Base-by-base conservation (phyloP, 352 stramenopile genomes). In the Pythium folliculosum region DNA sequence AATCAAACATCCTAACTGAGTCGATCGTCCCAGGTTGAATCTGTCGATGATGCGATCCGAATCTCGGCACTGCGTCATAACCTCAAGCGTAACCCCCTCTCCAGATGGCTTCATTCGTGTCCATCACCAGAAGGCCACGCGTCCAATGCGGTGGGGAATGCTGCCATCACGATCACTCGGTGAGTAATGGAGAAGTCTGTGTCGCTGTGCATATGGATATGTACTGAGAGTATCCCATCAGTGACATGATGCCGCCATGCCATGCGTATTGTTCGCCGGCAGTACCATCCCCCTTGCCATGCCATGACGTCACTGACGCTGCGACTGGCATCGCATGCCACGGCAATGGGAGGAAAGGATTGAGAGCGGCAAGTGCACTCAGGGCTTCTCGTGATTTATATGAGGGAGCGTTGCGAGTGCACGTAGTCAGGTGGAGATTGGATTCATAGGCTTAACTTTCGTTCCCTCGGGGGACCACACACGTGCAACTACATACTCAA, bases 11-110 rank as follows among this genome's bases (percentile, higher is more conserved):
- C 5, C 22, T 17, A 12, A 50, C 22, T 1, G 8, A 38, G 52
- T 23, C 35, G 59, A 67, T 61, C 27, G 47, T 68, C 60, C 59
- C 66, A 72, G 40, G 35, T 69, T 73, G 67, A 73, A 73, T 73
- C 67, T 73, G 16, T 25, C 43, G 27, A 68, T 72, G 65, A 72
- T 72, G 65, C 65, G 37, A 64, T 50, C 52, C 17, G 65, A 72
- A 72, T 72, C 65, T 72, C 44, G 9, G 1, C 38, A 53, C 50
- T 63, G 50, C 51, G 65, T 72, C 65, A 72, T 67, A 48, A 47
- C n/a, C 56, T 55, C 21, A 47, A 52, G 60, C 23, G 30, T 56
- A 52, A 58, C 63, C 44, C 27, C 44, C 19, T 43, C 17, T 19
- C 19, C 23, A 49, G 32, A 57, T 57, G 58, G 58, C 58, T 48